phyloP scores from a whole-genome alignment of 2,329 filamentous ascomycete species.

The Bretziella fagacearum region DNA sequence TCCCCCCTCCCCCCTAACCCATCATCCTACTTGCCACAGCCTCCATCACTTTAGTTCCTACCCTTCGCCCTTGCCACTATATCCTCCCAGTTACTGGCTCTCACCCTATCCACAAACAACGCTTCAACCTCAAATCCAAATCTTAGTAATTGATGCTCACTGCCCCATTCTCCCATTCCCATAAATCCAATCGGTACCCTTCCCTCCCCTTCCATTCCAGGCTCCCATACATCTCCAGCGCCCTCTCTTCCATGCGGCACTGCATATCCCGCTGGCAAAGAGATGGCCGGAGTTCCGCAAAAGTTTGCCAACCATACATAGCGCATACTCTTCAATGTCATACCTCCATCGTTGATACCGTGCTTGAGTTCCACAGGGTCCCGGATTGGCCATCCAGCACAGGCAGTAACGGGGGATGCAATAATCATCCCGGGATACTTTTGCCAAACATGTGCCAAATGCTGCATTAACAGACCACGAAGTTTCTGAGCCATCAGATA shows the following conservation, averaged over 20 bases:
- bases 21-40: too few relatives aligned
- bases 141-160: conserved; percentile 30
- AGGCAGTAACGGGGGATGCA: conserved; percentile 48
- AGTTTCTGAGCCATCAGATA: conserved; percentile 54
- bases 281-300: conserved; percentile 31
- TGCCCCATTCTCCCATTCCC: conserved; percentile 38
- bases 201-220: conserved; percentile 20
- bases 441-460: conserved; percentile 50
- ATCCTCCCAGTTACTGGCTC: conserved; percentile 29
- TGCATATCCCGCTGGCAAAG: conserved; percentile 29
- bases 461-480: conserved; percentile 50
- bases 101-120: conserved; percentile 21
- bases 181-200: conserved; percentile 37
- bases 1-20: too few relatives aligned
- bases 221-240: conserved; percentile 21
- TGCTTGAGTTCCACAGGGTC: conserved; percentile 22
- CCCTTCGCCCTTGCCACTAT: conserved; percentile 24
- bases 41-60: too few relatives aligned
- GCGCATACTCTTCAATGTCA: conserved; percentile 30
- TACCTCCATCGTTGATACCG: conserved; percentile 31
- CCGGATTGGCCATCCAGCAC: conserved; percentile 29
- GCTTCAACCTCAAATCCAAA: conserved; percentile 33
- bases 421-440: conserved; percentile 52
- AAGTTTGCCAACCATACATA: conserved; percentile 37
- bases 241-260: conserved; percentile 21